Conservation (phyloP, 2,329 filamentous ascomycete species). For the Aspergillus uvarum region DNA sequence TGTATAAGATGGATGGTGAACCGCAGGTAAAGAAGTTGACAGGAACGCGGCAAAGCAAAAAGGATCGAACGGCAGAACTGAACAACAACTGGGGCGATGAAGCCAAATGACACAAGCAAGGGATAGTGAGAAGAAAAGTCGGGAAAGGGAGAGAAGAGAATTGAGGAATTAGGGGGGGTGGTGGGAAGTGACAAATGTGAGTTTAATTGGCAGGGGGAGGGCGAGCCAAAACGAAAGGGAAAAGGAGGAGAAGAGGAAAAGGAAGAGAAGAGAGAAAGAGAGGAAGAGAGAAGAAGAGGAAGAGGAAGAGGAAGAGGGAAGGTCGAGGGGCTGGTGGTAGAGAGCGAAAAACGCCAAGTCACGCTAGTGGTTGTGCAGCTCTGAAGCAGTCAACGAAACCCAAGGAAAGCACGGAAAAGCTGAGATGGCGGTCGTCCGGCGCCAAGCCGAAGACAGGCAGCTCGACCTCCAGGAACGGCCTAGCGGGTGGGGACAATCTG, state of each 20-base stretch:
- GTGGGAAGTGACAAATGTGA: slow-evolving; percentile 1
- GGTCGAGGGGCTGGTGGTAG: slow-evolving; percentile 34
- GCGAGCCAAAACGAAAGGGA: slow-evolving; percentile 10
- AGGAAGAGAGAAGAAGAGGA: slow-evolving; percentile 15
- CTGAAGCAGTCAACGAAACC: slow-evolving; percentile 27
- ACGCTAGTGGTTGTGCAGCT: slow-evolving; percentile 39
- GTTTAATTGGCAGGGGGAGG: slow-evolving; percentile 1
- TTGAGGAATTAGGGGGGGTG: slow-evolving; percentile 2
- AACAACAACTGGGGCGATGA: slow-evolving; percentile 2
- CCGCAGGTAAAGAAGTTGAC: slow-evolving; percentile 4
- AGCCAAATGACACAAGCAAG: slow-evolving; percentile 13
- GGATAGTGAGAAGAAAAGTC: slow-evolving; percentile 11
- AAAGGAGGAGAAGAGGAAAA: slow-evolving; percentile 15
- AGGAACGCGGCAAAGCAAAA: slow-evolving; percentile 13
- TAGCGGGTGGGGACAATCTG: slow-evolving; percentile 28
- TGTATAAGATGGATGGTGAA: slow-evolving; percentile 3
- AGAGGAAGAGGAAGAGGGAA: slow-evolving; percentile 19
- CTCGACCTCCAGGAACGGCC: slow-evolving; percentile 28
- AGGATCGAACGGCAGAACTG: slow-evolving; percentile 9
- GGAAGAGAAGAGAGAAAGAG: slow-evolving; percentile 13
- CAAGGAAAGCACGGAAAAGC: slow-evolving; percentile 25
- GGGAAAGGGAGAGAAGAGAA: slow-evolving; percentile 12
- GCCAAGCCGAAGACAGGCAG: slow-evolving; percentile 26
- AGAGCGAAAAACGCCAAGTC: slow-evolving; percentile 34
- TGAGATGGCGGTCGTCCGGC: slow-evolving; percentile 27